Percentiles rank a stretch among this genome's conserved stretches.
These are phyloP conservation scores for Barnettozyma botsteinii DNA, from an alignment of 805 yeast genomes.

Conservation along the genomic window DNA sequence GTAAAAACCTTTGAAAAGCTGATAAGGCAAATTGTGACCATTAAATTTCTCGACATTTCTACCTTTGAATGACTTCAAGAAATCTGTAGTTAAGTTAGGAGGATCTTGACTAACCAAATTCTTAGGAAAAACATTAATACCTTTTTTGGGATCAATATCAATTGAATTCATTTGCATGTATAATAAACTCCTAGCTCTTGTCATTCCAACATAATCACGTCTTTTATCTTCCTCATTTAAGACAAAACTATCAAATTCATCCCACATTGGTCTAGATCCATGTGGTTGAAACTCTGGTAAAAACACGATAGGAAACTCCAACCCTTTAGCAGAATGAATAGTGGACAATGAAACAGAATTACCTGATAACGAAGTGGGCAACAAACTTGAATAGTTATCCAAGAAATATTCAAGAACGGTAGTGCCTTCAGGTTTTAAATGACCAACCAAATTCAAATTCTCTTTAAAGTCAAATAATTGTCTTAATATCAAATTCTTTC, in stretches of 20 bases:
- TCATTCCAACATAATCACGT: conserved; percentile 57
- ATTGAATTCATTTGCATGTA: conserved; percentile 16
- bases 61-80: conserved; percentile 1
- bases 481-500: conserved; percentile 21
- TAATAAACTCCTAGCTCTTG: conserved; percentile 47
- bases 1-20: conserved; percentile 1
- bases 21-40: conserved; percentile 4
- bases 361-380: conserved; percentile 25
- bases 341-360: conserved; percentile 52
- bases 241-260: background rate
- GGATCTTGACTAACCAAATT: background rate
- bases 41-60: conserved; percentile 2
- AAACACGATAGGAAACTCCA: conserved; percentile 68
- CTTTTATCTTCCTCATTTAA: conserved; percentile 30
- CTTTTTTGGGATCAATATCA: conserved; percentile 3
- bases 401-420: conserved; percentile 29
- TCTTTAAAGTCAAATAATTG: conserved; percentile 33
- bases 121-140: background rate
- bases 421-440: conserved; percentile 21
- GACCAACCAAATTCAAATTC: conserved; percentile 28
- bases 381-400: conserved; percentile 27
- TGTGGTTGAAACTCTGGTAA: conserved; percentile 22
- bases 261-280: conserved; percentile 2
- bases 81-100: background rate
- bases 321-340: conserved; percentile 68